Evolutionary conservation across 352 stramenopile species (phyloP).

Genomic region (Thalassiosira mediterranea): DNA sequence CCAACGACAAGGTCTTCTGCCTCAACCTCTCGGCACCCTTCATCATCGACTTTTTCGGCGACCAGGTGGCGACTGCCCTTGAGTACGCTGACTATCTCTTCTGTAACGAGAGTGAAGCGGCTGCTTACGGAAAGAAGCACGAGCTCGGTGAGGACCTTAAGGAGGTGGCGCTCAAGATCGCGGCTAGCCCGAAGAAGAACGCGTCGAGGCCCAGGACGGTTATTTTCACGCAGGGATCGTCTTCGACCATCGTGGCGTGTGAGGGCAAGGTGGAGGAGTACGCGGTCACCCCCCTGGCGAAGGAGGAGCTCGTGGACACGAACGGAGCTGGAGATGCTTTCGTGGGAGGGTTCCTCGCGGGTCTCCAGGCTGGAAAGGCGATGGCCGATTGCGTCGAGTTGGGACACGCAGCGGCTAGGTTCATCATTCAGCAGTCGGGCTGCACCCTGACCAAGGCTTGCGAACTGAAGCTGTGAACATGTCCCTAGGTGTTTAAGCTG

Average conservation of each 20-base stretch:
- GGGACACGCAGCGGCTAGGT: conserved; percentile 95
- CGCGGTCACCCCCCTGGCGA: conserved; percentile 88
- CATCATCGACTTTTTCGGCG: conserved; percentile 98
- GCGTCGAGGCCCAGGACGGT: conserved; percentile 91
- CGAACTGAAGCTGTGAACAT: conserved; percentile 88
- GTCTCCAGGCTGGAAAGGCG: conserved; percentile 89
- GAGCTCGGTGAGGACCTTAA: conserved; percentile 75
- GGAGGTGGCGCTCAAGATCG: conserved; percentile 92
- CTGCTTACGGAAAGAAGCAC: conserved; percentile 88
- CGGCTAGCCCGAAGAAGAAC: conserved; percentile 92
- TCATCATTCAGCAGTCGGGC: conserved; percentile 96
- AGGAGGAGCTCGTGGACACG: conserved; percentile 95
- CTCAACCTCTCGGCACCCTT: conserved; percentile 98
- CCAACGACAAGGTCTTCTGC: conserved; percentile 93
- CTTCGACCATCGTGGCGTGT: conserved; percentile 95
- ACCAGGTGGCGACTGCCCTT: conserved; percentile 92
- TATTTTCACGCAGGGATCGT: conserved; percentile 97
- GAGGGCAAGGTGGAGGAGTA: conserved; percentile 92
- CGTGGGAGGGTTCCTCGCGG: conserved; percentile 97
- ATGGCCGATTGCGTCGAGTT: conserved; percentile 94
- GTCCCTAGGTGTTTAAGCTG: too few species aligned
- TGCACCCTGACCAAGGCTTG: conserved; percentile 93
- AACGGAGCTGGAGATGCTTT: conserved; percentile 99
- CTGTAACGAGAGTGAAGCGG: conserved; percentile 98
- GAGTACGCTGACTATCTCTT: conserved; percentile 98